Evolutionary conservation across 441 rosid genomes (phyloP).

Genomic region (Corymbia calophylla): DNA sequence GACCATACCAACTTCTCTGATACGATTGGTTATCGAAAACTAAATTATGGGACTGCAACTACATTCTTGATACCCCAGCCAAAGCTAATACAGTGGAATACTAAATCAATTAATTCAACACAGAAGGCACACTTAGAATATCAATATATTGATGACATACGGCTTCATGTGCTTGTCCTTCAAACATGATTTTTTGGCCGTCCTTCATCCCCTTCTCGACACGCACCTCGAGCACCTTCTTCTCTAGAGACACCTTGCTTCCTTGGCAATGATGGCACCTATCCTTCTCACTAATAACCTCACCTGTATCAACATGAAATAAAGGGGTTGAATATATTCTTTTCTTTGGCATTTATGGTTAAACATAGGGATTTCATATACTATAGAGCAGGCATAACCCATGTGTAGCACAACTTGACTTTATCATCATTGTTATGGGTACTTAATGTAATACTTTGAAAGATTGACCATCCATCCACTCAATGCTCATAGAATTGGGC

Average conservation of each 20-base stretch:
- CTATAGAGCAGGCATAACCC: background rate
- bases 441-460: background rate
- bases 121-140: background rate
- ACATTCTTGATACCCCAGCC: background rate
- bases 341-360: background rate
- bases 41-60: background rate
- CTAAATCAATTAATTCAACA: background rate
- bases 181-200: constrained; percentile 19
- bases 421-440: background rate
- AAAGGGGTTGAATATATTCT: background rate
- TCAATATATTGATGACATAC: background rate
- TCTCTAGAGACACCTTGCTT: constrained; percentile 25
- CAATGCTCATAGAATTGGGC: background rate
- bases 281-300: constrained; percentile 30
- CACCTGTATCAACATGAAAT: constrained; percentile 14
- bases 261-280: constrained; percentile 27
- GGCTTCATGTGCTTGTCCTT: constrained; percentile 34
- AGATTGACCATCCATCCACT: background rate
- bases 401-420: background rate
- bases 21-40: background rate
- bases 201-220: constrained; percentile 36
- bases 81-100: background rate
- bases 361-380: background rate
- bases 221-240: constrained; percentile 32
- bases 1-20: background rate